Base-by-base conservation (phyloP, 192 early-diverging fungal species). In the Podila verticillata region DNA sequence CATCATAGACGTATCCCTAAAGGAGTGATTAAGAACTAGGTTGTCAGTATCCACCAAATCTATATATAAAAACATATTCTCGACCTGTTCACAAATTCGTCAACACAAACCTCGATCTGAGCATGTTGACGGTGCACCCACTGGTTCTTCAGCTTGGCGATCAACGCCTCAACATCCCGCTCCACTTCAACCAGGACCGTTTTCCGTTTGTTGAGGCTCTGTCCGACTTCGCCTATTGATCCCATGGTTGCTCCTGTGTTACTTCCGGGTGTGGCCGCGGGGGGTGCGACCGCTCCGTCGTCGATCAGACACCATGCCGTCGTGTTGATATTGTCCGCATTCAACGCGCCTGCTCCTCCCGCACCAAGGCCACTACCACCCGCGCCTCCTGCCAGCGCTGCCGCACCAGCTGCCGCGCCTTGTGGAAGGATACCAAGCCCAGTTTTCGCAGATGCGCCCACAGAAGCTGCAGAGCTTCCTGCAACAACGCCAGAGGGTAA, bases 91-190 rank as follows among this genome's bases (percentile, higher is more conserved):
- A 54, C 51, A 54, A 54, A 54, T 15, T 17, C 0, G 39, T 3
- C 39, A 4, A 19, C 10, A 60, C 54, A 35, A 28, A 84, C 87
- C 75, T 88, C 87, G 20, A 88, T 77, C 29, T 82, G 82, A 2
- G 83, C 81, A 64, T 81, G 84, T 56, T 88, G 87, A 36, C 87
- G 73, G 22, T 86, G 67, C 4, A 84, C 85, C 87, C 87, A 88
- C 5, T 84, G 58, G 67, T 85, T 88, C 61, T 86, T 88, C 2
- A 88, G 65, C 34, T 84, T 75, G 9, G 83, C 80, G 29, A 88
- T 70, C 48, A 88, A 61, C 1, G 79, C 70, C 63, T 88, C 87
- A 28, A 86, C 72, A 34, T 88, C 87, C 59, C 77, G 77, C 57
- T 88, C 87, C 4, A 83, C 87, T 61, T 86, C 87, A 0, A 88